Evolutionary conservation across 2,329 filamentous ascomycete species (phyloP), one percentile per base, ranked within the genome.

Genomic region (Stagonosporopsis rhizophila): DNA sequence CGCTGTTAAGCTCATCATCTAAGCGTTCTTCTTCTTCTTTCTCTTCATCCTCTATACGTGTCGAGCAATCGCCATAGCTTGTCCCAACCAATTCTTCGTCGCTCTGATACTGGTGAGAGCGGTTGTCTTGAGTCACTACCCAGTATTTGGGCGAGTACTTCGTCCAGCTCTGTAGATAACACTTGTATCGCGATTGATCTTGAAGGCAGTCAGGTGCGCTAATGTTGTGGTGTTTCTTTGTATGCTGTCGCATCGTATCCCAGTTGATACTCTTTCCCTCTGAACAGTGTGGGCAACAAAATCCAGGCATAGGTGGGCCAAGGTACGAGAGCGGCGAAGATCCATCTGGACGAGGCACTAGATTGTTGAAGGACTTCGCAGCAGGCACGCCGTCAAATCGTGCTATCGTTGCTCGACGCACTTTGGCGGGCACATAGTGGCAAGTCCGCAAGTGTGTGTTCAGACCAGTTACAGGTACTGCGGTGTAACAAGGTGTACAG

Each of bases 121-220:
- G 25, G 30, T 48, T 38, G 12, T 35, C 30, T 52, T 48, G 8
- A 19, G 30, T 49, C 34, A 59, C 42, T 44, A 48, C 32, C 51
- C 9, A 59, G 39, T 59, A 48, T 55, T 52, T 55, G 6, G 23
- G 51, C 32, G 38, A 52, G 52, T 59, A 56, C 30, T 42, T 59
- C 19, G 44, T 59, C 56, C 17, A 59, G 48, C 56, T 59, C 32
- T 59, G 38, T 15, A 59, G 56, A 6, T 45, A 38, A 47, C 28
- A 56, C n/a, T 47, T 35, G 37, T 47, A 48, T 37, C n/a, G 25
- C 27, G 49, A 53, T 47, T 51, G 8, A 17, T 56, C 45, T 53
- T 44, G n/a, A 34, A 51, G 7, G 20, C 45, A 60, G 14, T 53
- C 23, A 22, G 35, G 41, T 32, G 58, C 46, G 19, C 30, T 54